Base-by-base conservation (phyloP, 345 rosid species). In the Hevea brasiliensis region DNA sequence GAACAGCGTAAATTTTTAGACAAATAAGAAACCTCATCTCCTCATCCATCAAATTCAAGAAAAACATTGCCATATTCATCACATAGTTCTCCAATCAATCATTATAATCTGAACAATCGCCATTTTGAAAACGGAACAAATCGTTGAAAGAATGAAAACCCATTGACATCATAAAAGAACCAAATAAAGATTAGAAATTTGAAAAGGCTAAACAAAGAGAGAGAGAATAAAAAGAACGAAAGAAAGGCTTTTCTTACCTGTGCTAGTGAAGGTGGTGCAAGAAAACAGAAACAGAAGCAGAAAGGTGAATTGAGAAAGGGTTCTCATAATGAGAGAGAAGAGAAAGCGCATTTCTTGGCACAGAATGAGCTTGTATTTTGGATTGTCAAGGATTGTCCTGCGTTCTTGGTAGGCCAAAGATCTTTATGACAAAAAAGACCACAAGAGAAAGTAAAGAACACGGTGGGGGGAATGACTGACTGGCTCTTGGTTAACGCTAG, bases 221-320 rank as follows among this genome's bases (percentile, higher is more conserved):
- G 12, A 47, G 27, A 13, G 20, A 48, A 53, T 6, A 17, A 47
- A 11, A n/a, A 53, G 0, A 24, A 11, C 15, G 14, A 45, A 47
- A 35, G 44, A 21, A 10, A 71, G 37, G 15, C 47, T 48, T 59
- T 23, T 50, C 81, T 53, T 74, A 90, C 96, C 97, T 85, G 96
- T 78, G 7, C 82, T 44, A 51, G 72, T 69, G 70, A 88, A 87
- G 79, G 60, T 71, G 54, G 72, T 32, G 82, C 75, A 83, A 67
- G 85, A 88, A 50, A 84, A 54, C 77, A 85, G 62, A 58, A 80
- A 63, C 18, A 85, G 81, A 66, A 86, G 61, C 58, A 84, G 75
- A 81, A 77, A 21, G 51, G 44, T 14, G n/a, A 79, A 66, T 60
- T 74, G 80, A 58, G 78, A 69, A 71, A 81, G 70, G 17, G 56